Conservation (phyloP, 2,329 filamentous ascomycete genomes). For the Seiridium cupressi region DNA sequence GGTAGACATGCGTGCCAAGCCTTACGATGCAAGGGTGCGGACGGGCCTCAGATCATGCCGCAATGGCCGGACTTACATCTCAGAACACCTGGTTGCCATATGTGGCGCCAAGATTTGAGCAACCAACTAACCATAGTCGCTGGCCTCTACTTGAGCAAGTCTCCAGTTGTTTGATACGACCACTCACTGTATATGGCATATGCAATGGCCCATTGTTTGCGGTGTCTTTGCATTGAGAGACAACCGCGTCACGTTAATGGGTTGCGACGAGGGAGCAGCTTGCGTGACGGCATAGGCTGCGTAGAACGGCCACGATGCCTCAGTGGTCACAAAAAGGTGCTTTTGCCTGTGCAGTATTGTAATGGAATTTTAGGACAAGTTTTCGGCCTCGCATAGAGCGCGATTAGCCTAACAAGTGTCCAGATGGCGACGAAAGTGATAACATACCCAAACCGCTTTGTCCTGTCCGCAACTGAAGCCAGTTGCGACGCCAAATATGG, state of each 20-base stretch:
- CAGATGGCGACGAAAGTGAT: conserved; percentile 16
- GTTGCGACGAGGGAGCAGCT: conserved; percentile 18
- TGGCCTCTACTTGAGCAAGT: conserved; percentile 4
- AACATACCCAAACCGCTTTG: conserved; percentile 17
- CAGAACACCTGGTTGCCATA: conserved; percentile 20
- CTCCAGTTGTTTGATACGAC: background rate
- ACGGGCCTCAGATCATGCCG: background rate
- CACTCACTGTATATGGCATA: conserved; percentile 19
- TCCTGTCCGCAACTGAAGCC: conserved; percentile 15
- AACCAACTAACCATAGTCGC: conserved; percentile 13
- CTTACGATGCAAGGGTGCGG: conserved; percentile 17
- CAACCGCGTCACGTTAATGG: conserved; percentile 18
- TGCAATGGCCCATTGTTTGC: conserved; percentile 17
- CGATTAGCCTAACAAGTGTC: conserved; percentile 19
- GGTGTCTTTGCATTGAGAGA: conserved; percentile 17
- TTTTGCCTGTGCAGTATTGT: background rate
- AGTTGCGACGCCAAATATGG: conserved; percentile 14
- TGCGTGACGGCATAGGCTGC: conserved; percentile 17
- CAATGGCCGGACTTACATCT: conserved; percentile 13
- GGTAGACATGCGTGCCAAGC: conserved; percentile 17
- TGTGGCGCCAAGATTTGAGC: conserved; percentile 18
- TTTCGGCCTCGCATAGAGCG: conserved; percentile 13
- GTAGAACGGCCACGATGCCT: conserved; percentile 20
- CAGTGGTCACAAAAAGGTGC: conserved; percentile 15
- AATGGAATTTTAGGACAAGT: conserved; percentile 2